A percentile compares a stretch with the other conserved stretches of the same genome.
These are phyloP conservation scores for Leptosphaerulina australis DNA, from an alignment of 2,329 filamentous ascomycete species.

Conservation along the genomic window DNA sequence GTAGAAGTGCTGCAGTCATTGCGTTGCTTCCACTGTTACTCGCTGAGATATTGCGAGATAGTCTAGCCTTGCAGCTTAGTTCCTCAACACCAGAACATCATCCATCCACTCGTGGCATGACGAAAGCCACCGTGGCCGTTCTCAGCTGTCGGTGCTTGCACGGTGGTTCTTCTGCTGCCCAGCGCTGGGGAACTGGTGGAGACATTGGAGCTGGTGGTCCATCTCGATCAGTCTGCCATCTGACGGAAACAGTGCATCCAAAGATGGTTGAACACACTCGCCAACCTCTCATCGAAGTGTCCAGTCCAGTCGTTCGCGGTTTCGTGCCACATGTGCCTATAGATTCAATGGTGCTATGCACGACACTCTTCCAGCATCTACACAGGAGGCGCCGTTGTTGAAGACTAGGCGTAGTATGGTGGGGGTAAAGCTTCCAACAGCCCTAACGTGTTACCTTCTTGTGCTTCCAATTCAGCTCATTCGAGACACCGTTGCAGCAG, in stretches of 20 bases:
- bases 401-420: slow-evolving; percentile 7
- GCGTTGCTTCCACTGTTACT: slow-evolving; percentile 13
- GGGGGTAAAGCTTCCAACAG: slow-evolving; percentile 18
- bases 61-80: slow-evolving; percentile 29
- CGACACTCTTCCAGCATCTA: slow-evolving; percentile 3
- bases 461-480: slow-evolving; percentile 3
- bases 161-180: neutral
- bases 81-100: slow-evolving; percentile 36
- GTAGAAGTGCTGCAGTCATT: slow-evolving; percentile 5
- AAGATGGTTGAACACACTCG: neutral
- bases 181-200: slow-evolving; percentile 24
- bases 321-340: neutral
- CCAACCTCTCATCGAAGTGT: neutral
- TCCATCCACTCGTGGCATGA: slow-evolving; percentile 20
- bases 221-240: slow-evolving; percentile 4
- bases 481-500: slow-evolving; percentile 3
- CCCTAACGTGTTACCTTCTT: neutral
- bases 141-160: slow-evolving; percentile 3
- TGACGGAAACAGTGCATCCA: slow-evolving; percentile 13
- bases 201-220: neutral
- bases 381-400: slow-evolving; percentile 11
- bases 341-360: neutral
- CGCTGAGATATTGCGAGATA: slow-evolving; percentile 22
- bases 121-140: slow-evolving; percentile 16
- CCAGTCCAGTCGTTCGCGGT: slow-evolving; percentile 1